These are phyloP conservation scores for Heterobasidion parviporum DNA, from an alignment of 1,284 basidiomycete species.

Conservation along the genomic window DNA sequence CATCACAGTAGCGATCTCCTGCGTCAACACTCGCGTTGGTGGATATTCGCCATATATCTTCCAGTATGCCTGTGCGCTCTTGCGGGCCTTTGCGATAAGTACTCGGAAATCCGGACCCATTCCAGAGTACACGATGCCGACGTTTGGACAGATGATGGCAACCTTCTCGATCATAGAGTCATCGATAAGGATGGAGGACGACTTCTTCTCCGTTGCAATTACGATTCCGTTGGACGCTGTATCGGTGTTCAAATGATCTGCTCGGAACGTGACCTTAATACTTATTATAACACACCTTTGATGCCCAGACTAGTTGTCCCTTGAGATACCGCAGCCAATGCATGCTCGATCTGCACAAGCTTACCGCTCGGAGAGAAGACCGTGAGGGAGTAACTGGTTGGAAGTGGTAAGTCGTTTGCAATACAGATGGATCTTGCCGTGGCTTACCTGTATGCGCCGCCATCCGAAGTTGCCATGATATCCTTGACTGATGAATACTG, in stretches of 20 bases:
- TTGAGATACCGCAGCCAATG: conserved; percentile 92
- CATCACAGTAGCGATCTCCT: conserved; percentile 97
- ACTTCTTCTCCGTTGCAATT: conserved; percentile 99
- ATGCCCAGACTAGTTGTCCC: conserved; percentile 98
- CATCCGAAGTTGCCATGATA: conserved; percentile 61
- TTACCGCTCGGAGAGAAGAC: conserved; percentile 99
- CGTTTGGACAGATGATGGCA: conserved; percentile 94
- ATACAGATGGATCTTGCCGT: not conserved
- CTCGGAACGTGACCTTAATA: conserved; percentile 4
- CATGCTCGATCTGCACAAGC: conserved; percentile 99
- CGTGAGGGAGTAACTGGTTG: conserved; percentile 90
- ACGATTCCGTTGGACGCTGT: conserved; percentile 97
- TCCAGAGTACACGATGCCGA: conserved; percentile 98
- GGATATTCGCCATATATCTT: conserved; percentile 99
- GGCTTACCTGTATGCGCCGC: conserved; percentile 73
- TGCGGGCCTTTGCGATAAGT: conserved; percentile 88
- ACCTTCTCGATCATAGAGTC: conserved; percentile 97
- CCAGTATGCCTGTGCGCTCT: conserved; percentile 99
- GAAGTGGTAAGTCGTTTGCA: not conserved
- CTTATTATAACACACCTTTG: conserved; percentile 60
- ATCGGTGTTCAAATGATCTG: conserved; percentile 4
- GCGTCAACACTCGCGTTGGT: conserved; percentile 92
- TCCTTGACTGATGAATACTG: not conserved
- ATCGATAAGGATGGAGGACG: conserved; percentile 95
- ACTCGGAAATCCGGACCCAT: conserved; percentile 99